Evolutionary conservation across 441 rosid species (phyloP), one percentile per base, ranked within the genome.

Genomic region (Mallotus japonicus): DNA sequence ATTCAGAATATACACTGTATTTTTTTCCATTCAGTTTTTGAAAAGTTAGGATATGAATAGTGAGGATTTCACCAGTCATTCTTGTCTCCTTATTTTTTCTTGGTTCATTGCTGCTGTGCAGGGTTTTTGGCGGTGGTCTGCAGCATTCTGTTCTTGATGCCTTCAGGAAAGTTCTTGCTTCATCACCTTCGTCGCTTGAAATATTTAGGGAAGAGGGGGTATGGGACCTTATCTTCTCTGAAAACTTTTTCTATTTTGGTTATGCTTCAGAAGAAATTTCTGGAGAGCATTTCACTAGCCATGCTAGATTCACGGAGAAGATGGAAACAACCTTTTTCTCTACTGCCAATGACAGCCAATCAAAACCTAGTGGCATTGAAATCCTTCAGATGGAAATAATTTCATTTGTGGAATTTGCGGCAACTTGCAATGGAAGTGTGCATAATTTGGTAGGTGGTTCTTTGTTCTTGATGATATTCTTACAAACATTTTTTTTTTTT

Each of bases 221-320:
- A 59, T 91, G 97, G 96, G 93, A 88, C 74, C 91, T 91, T 78
- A 76, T 91, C 64, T 91, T 91, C 84, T 91, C 97, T 34, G 97
- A 91, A 77, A 85, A 87, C 59, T 85, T 89, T 79, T 91, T 91
- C 86, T 86, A 89, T 82, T 88, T 83, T 75, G 84, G 79, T 65
- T 73, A 79, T 8, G 56, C 80, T 70, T 80, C 81, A 57, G 89
- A 80, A 73, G 87, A 82, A 75, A 71, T 76, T 69, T 70, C 76
- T 76, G 83, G 69, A 77, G 92, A 79, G 64, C 42, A 62, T 77
- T 67, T 55, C 68, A 47, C 62, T 63, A 63, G 37, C 69, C 11
- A 53, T 34, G 86, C 78, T 70, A 82, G 74, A 37, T 72, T 73
- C 61, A 22, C 65, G 11, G 76, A 65, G 76, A 82, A 72, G 75